A percentile compares a stretch with the other conserved stretches of the same genome.
These are phyloP conservation scores for Calonectria naviculata DNA, from an alignment of 2,329 filamentous ascomycete genomes.

Conservation along the genomic window DNA sequence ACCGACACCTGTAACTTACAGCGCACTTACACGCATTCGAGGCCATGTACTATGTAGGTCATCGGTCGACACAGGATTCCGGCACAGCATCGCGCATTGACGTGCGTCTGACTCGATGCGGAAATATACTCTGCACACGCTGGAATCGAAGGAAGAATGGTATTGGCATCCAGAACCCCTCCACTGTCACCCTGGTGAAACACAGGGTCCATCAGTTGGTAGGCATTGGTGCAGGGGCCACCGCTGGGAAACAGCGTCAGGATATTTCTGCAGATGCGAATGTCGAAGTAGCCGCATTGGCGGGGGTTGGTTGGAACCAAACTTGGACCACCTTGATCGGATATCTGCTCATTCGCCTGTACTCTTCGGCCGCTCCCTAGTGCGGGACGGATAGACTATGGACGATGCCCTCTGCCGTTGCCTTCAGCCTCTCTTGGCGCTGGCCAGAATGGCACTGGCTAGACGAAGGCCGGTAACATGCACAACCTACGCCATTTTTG, in stretches of 20 bases:
- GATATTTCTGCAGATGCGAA: constrained; percentile 30
- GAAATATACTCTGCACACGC: neutral
- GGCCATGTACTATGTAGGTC: constrained; percentile 12
- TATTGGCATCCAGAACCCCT: constrained; percentile 16
- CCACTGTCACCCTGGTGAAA: constrained; percentile 35
- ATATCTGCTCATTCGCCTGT: constrained; percentile 29
- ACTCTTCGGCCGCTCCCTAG: constrained; percentile 22
- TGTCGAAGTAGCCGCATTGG: constrained; percentile 26
- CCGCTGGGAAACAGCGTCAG: constrained; percentile 22
- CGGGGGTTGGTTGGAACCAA: constrained; percentile 26
- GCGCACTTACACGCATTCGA: constrained; percentile 1
- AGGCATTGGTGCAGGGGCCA: constrained; percentile 16
- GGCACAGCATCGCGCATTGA: constrained; percentile 11
- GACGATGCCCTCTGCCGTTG: constrained; percentile 10
- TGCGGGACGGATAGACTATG: constrained; percentile 17
- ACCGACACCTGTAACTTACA: neutral
- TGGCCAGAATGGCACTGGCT: constrained; percentile 15
- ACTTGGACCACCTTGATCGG: constrained; percentile 26
- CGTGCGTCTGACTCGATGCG: constrained; percentile 5
- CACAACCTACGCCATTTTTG: constrained; percentile 28
- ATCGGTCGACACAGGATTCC: constrained; percentile 15
- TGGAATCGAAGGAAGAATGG: constrained; percentile 10
- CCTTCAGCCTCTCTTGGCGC: constrained; percentile 17
- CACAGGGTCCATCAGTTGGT: constrained; percentile 32
- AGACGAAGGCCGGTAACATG: neutral